Evolutionary conservation across 805 yeast genomes (phyloP), one percentile per base, ranked within the genome.

Genomic region (Wickerhamiella nectarea): DNA sequence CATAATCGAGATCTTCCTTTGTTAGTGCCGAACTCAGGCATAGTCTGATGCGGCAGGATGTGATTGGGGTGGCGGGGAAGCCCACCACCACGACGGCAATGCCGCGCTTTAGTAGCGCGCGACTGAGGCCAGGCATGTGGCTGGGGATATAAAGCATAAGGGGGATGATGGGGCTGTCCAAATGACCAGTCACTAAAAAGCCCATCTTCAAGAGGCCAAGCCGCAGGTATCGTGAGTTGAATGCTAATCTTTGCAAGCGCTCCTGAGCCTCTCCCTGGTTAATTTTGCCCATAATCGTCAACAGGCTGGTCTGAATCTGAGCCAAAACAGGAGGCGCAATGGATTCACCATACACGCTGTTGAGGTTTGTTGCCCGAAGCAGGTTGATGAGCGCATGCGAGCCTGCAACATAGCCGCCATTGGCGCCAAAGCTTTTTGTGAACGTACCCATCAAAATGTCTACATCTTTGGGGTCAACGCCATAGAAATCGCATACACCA

Each of bases 381-480:
- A 78, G 72, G 54, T 86, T 87, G 41, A 89, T 79, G 28, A 84
- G 64, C 38, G 63, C 65, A 55, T 75, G 71, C 49, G 70, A 70
- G 38, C 80, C 93, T 12, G 95, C 89, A 49, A 91, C 67, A 59
- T 91, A 91, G 41, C 98, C 99, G 57, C 99, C 99, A 34, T 97
- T 85, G 14, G 98, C 97, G 59, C 99, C 98, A 61, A 91, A 91
- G 1, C 95, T 84, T 64, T 91, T 91, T 41, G 98, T 93, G 46
- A 91, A 74, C 5, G 99, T 91, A 37, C 99, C 99, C 99, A 91
- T 91, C 51, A 91, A 65, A 48, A 91, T 67, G 63, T 91, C 99
- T 45, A 91, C 69, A 36, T 74, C 74, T 9, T 65, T 59, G 31
- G 97, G 89, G 50, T 77, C 72, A 36, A 91, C 74, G 44, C 79